A percentile compares a stretch with the other conserved stretches of the same genome.
phyloP scores from a whole-genome alignment of 1,139 yeast genomes.

The Pichia sp. region DNA sequence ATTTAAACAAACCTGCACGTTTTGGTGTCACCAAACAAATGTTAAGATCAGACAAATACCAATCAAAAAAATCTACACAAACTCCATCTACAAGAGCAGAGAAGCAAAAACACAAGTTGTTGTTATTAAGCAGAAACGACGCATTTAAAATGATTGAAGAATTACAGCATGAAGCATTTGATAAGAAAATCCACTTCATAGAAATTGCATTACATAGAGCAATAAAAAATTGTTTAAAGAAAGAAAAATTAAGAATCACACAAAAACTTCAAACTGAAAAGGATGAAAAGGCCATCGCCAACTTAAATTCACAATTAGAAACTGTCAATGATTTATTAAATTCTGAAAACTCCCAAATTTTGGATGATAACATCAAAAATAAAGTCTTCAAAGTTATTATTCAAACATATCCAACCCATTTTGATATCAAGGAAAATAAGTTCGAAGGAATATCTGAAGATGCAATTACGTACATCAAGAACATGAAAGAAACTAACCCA shows the following conservation, averaged over 20 bases:
- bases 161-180: constrained; percentile 46
- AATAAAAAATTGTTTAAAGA: constrained; percentile 29
- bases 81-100: constrained; percentile 29
- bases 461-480: constrained; percentile 29
- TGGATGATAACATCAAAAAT: constrained; percentile 12
- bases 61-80: constrained; percentile 19
- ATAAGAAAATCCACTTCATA: constrained; percentile 50
- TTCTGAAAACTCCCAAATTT: constrained; percentile 1
- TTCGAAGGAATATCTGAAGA: constrained; percentile 31
- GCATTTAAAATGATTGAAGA: constrained; percentile 45
- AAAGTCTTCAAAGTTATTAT: constrained; percentile 22
- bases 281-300: constrained; percentile 11
- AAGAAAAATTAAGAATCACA: constrained; percentile 20
- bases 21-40: constrained; percentile 53
- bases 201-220: constrained; percentile 33
- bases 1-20: constrained; percentile 45
- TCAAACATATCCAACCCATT: constrained; percentile 16
- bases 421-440: constrained; percentile 13
- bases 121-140: constrained; percentile 40
- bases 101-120: constrained; percentile 35
- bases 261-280: constrained; percentile 12
- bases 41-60: constrained; percentile 35
- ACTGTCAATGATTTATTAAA: constrained; percentile 9
- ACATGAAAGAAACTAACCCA: constrained; percentile 36
- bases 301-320: not conserved